Evolutionary conservation across 2,329 filamentous ascomycete species (phyloP).

Genomic region (Aspergillus sp.): DNA sequence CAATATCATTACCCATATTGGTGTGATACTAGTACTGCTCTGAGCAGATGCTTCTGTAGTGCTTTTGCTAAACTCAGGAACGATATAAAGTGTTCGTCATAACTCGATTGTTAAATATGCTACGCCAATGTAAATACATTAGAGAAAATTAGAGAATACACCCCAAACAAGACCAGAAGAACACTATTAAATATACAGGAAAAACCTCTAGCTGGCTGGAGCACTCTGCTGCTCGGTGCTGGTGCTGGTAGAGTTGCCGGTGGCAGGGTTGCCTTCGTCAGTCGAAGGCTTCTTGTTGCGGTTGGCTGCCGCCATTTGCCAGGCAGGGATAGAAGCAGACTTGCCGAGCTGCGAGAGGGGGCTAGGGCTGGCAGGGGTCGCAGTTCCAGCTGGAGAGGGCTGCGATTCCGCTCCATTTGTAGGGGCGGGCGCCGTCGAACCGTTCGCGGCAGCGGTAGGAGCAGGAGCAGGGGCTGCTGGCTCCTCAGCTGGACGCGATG

Average conservation of each 20-base stretch:
- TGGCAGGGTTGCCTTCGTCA: conserved; percentile 7
- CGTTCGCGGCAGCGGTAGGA: conserved; percentile 16
- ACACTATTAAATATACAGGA: background rate
- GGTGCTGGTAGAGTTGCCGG: conserved; percentile 1
- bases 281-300: conserved; percentile 33
- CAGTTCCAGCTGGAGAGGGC: conserved; percentile 13
- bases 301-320: conserved; percentile 66
- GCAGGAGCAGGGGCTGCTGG: conserved; percentile 13
- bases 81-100: background rate
- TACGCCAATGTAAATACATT: conserved; percentile 2
- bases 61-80: too few species aligned
- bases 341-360: conserved; percentile 45
- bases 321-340: conserved; percentile 64
- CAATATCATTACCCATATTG: too few species aligned
- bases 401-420: conserved; percentile 7
- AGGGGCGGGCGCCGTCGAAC: conserved; percentile 19
- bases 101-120: background rate
- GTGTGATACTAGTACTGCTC: too few species aligned
- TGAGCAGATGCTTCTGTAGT: too few species aligned
- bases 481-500: conserved; percentile 15
- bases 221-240: conserved; percentile 21
- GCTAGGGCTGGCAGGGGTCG: conserved; percentile 21
- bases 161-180: background rate
- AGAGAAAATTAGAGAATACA: conserved; percentile 3
- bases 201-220: conserved; percentile 19